Conservation (phyloP, 805 yeast species). For the Ogataea trehaloabstinens region DNA sequence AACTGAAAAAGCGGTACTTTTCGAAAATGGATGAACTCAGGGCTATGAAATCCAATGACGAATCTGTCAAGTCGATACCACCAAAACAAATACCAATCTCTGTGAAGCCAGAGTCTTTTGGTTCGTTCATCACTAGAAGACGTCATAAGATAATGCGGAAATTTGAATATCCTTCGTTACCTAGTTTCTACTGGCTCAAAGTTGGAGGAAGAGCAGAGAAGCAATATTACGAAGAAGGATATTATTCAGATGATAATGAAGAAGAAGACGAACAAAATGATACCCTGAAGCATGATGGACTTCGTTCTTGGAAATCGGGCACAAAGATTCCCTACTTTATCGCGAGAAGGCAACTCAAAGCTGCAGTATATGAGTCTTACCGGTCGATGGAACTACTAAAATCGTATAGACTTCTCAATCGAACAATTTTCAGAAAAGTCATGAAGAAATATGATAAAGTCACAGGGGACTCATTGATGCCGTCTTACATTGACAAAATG, state of each 20-base stretch:
- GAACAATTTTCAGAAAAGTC: conserved; percentile 85
- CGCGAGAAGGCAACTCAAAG: conserved; percentile 65
- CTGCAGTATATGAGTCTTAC: conserved; percentile 69
- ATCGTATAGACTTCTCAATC: conserved; percentile 69
- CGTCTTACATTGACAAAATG: conserved; percentile 53
- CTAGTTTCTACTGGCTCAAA: conserved; percentile 33
- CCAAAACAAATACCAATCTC: conserved; percentile 6
- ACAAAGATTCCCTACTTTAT: conserved; percentile 50
- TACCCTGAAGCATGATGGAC: not conserved
- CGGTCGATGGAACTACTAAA: conserved; percentile 65
- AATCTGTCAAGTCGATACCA: not conserved
- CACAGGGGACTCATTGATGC: conserved; percentile 40
- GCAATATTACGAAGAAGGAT: conserved; percentile 33
- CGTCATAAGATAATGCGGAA: conserved; percentile 28
- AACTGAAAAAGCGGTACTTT: conserved; percentile 39
- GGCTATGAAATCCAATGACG: conserved; percentile 5
- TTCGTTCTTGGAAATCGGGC: not conserved
- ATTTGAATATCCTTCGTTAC: conserved; percentile 40
- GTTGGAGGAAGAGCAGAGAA: conserved; percentile 27
- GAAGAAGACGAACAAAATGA: conserved; percentile 8
- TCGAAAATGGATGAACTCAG: conserved; percentile 8
- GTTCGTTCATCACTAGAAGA: conserved; percentile 15
- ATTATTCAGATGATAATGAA: conserved; percentile 20
- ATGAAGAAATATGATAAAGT: conserved; percentile 87
- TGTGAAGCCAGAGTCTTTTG: not conserved